Evolutionary conservation across 176 grass and related monocot genomes (phyloP), one percentile per base, ranked within the genome.

Genomic region (Guadua angustifolia): DNA sequence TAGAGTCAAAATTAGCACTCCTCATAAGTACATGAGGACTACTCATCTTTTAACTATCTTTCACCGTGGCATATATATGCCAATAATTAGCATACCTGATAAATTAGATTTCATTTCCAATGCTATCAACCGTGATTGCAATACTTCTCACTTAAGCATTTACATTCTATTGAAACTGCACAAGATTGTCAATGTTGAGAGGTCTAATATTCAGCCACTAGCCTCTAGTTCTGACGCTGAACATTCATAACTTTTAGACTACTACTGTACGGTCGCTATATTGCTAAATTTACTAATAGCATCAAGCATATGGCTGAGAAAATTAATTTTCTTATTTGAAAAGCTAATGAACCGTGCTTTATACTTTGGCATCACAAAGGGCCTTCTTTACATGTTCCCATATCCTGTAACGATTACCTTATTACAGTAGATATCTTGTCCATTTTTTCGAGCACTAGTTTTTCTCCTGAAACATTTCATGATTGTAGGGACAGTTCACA

Each of bases 401-500:
- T 15, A 50, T 88, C 21, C 1, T 60, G 21, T 52, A 40, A 43
- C 10, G 17, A n/a, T 77, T 68, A 63, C 16, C 36, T 77, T 76
- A 33, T 22, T 77, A 82, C 15, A 32, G 39, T 51, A 59, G 9
- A n/a, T 80, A 50, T 75, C n/a, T 9, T 61, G 13, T 39, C 11
- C 66, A 69, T 32, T 55, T 82, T 69, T 66, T 39, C 25, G 13
- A 49, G 33, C 39, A 66, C 14, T 71, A 57, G 19, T 79, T 86
- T 63, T 7, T 26, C 4, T 79, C 57, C 62, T 87, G 64, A 87
- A 78, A 60, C 22, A 77, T 49, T 32, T 72, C 11, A 70, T 76
- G 63, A 67, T 73, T 88, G 75, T 88, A 93, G 95, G 90, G 29
- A 95, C 87, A 55, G 91, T 80, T 78, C 83, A 89, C 18, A 80